Percentiles rank a stretch among this genome's conserved stretches.
Evolutionary conservation across 1,284 basidiomycete species (phyloP).

Genomic region (Microbotryum intermedium): DNA sequence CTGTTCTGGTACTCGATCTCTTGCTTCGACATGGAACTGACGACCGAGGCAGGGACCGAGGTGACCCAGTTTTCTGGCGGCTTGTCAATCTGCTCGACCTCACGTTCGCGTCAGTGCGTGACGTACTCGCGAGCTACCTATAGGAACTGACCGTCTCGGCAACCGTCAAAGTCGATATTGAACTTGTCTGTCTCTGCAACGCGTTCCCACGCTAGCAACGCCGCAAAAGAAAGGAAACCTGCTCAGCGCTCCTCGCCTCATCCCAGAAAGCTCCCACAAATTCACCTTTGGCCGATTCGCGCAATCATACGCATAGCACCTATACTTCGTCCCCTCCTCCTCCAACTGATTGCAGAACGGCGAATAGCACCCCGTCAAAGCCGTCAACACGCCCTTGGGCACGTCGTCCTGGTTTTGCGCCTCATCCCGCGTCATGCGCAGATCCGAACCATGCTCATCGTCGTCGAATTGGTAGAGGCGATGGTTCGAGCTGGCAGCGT

Average conservation of each 20-base stretch:
- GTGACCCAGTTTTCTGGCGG: slow-evolving; percentile 61
- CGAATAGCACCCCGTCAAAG: slow-evolving; percentile 49
- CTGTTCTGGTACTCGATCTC: slow-evolving; percentile 81
- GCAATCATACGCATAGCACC: slow-evolving; percentile 50
- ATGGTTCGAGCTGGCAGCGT: slow-evolving; percentile 55
- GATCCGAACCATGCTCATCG: slow-evolving; percentile 41
- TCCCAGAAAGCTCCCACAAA: not conserved
- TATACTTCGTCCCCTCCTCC: slow-evolving; percentile 22
- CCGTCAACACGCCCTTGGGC: slow-evolving; percentile 71
- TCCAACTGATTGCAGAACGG: slow-evolving; percentile 63
- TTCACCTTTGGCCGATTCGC: slow-evolving; percentile 50
- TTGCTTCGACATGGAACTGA: slow-evolving; percentile 58
- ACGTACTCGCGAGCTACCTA: not conserved
- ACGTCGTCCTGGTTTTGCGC: slow-evolving; percentile 52
- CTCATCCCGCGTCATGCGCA: not conserved
- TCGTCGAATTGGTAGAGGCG: slow-evolving; percentile 36
- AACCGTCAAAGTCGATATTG: not conserved
- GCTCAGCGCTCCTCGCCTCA: too few relatives aligned
- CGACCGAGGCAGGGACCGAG: slow-evolving; percentile 57
- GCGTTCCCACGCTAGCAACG: slow-evolving; percentile 13
- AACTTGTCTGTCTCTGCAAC: not conserved
- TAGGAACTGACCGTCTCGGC: not conserved
- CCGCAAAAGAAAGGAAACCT: slow-evolving; percentile 16
- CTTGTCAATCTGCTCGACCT: slow-evolving; percentile 43
- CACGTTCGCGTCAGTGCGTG: not conserved